Evolutionary conservation across 495 filamentous ascomycete genomes (phyloP).

Genomic region (Talaromyces trachyspermus): DNA sequence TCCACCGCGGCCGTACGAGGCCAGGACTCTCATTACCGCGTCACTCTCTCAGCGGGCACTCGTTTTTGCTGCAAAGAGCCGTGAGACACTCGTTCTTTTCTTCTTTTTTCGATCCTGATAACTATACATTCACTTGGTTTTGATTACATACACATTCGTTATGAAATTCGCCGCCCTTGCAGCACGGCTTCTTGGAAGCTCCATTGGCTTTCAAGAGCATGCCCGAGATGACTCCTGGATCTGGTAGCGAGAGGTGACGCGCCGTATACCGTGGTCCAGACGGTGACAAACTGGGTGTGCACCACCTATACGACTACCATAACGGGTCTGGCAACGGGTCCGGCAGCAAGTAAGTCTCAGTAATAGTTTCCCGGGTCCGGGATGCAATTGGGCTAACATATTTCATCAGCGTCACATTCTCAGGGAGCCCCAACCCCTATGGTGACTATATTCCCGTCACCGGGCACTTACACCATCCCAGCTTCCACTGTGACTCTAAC

Average conservation of each 20-base stretch:
- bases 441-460: slow-evolving; percentile 1
- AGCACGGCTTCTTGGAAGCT: slow-evolving; percentile 2
- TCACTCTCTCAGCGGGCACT: slow-evolving; percentile 1
- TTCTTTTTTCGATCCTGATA: too few species aligned
- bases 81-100: background rate
- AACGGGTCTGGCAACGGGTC: background rate
- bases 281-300: slow-evolving; percentile 4
- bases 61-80: background rate
- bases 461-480: slow-evolving; percentile 4
- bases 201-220: background rate
- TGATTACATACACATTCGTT: background rate
- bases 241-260: background rate
- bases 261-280: background rate
- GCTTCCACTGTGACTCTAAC: slow-evolving; percentile 2
- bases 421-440: background rate
- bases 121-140: background rate
- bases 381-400: background rate
- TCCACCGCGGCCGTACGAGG: background rate
- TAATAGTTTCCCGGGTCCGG: background rate
- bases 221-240: background rate
- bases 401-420: background rate
- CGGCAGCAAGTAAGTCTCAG: background rate
- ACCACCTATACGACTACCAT: slow-evolving; percentile 1
- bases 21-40: background rate
- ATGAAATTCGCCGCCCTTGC: background rate